Base-by-base conservation (phyloP, 179 eudicot species). In the Heliamphora pulchella region DNA sequence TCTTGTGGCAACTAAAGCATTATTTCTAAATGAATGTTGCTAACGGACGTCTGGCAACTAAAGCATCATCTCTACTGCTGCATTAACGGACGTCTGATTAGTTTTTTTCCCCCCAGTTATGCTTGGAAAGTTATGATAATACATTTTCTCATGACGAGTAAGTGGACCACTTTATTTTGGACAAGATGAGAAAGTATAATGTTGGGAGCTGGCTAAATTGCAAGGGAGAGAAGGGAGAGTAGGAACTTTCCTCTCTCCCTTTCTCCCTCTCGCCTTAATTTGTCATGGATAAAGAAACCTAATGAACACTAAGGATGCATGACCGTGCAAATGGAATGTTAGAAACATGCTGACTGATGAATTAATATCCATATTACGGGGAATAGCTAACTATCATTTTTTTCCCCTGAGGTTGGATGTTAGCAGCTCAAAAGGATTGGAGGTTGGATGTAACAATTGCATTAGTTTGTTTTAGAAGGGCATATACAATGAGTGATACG, bases 1-100 rank as follows among this genome's bases (percentile, higher is more conserved):
- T 59, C 68, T 44, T 76, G 44, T 76, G 54, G 55, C 22, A 4
- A 59, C 18, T 44, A 15, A 75, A 76, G 67, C 55, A 59, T 18
- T 8, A 43, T 51, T 61, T 61, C 47, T 43, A 17, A 20, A 76
- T 20, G 54, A 13, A 9, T 47, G 48, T 76, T 76, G 78, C 15
- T 59, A n/a, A n/a, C n/a, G n/a, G n/a, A n/a, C n/a, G n/a, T n/a
- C n/a, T n/a, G n/a, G n/a, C n/a, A n/a, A n/a, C n/a, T n/a, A n/a
- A n/a, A n/a, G n/a, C n/a, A n/a, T n/a, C n/a, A n/a, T n/a, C n/a
- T n/a, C n/a, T n/a, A n/a, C n/a, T n/a, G n/a, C n/a, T n/a, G n/a
- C n/a, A n/a, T n/a, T n/a, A n/a, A n/a, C n/a, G n/a, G n/a, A n/a
- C n/a, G n/a, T n/a, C n/a, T n/a, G n/a, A n/a, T n/a, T n/a, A n/a